Percentiles rank a stretch among this genome's conserved stretches.
Evolutionary conservation across 208 protist genomes (phyloP).

Genomic region (Zelonia costaricensis): DNA sequence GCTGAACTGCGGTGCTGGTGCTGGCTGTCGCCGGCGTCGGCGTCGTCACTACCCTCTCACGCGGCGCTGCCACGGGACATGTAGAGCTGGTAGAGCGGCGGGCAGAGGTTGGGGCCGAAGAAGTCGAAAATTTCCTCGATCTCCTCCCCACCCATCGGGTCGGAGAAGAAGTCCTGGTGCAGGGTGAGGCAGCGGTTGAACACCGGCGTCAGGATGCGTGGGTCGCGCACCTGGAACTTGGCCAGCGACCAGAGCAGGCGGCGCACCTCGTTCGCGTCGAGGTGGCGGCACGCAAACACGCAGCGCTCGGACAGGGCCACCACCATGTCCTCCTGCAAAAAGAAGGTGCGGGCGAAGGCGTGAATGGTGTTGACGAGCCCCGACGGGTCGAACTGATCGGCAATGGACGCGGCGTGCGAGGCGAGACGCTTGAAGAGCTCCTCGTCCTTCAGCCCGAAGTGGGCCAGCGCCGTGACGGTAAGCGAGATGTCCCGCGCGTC

Average conservation of each 20-base stretch:
- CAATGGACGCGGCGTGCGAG: constrained; percentile 85
- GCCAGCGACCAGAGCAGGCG: constrained; percentile 87
- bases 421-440: constrained; percentile 90
- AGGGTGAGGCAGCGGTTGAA: constrained; percentile 90
- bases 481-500: constrained; percentile 83
- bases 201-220: constrained; percentile 78
- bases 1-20: background rate
- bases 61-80: constrained; percentile 67
- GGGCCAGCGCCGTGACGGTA: constrained; percentile 86
- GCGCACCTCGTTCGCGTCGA: constrained; percentile 81
- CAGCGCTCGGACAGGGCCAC: constrained; percentile 87
- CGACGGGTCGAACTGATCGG: constrained; percentile 82
- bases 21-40: background rate
- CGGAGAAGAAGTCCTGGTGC: constrained; percentile 89
- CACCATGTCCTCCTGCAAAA: constrained; percentile 89
- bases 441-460: constrained; percentile 92
- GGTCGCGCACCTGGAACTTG: constrained; percentile 88
- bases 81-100: constrained; percentile 89
- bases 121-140: constrained; percentile 92
- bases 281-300: constrained; percentile 76
- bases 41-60: background rate
- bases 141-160: constrained; percentile 90
- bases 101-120: constrained; percentile 84
- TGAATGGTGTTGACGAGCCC: constrained; percentile 88
- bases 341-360: constrained; percentile 88